These are phyloP conservation scores for Xylaria venustula DNA, from an alignment of 495 filamentous ascomycete species.

Conservation along the genomic window DNA sequence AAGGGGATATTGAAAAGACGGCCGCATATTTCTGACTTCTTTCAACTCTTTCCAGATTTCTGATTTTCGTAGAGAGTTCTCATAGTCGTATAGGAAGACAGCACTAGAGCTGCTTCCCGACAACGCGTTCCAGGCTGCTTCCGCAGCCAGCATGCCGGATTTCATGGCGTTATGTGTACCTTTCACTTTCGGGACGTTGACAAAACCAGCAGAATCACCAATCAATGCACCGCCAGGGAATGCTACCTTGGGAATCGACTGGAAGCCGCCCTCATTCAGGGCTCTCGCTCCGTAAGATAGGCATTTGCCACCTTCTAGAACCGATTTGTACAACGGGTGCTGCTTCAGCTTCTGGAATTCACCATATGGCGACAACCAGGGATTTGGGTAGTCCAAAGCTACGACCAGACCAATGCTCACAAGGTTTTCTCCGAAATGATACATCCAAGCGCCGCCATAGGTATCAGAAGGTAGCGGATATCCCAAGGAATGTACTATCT, in stretches of 20 bases:
- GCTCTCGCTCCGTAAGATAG: slow-evolving; percentile 95
- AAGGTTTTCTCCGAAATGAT: slow-evolving; percentile 97
- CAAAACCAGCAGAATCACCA: slow-evolving; percentile 91
- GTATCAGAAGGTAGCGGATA: slow-evolving; percentile 87
- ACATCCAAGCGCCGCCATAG: slow-evolving; percentile 97
- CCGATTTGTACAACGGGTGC: slow-evolving; percentile 79
- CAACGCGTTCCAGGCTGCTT: slow-evolving; percentile 79
- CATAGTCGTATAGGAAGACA: slow-evolving; percentile 93
- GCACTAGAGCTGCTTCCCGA: slow-evolving; percentile 58
- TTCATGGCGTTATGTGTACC: slow-evolving; percentile 98
- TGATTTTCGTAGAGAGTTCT: slow-evolving; percentile 81
- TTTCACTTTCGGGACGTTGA: slow-evolving; percentile 99
- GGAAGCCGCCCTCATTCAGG: slow-evolving; percentile 93
- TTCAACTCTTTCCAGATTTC: slow-evolving; percentile 92
- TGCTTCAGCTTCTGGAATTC: slow-evolving; percentile 99
- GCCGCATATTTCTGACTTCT: slow-evolving; percentile 95
- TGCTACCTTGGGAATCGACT: slow-evolving; percentile 93
- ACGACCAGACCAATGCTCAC: slow-evolving; percentile 93
- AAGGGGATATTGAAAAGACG: slow-evolving; percentile 82
- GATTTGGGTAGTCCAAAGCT: slow-evolving; percentile 93
- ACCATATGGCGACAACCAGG: slow-evolving; percentile 90
- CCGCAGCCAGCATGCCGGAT: slow-evolving; percentile 93
- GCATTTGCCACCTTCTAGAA: slow-evolving; percentile 91
- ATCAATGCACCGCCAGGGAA: slow-evolving; percentile 97
- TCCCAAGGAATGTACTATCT: slow-evolving; percentile 88